A percentile compares a stretch with the other conserved stretches of the same genome.
These are phyloP conservation scores for Rubia yunnanensis DNA, from an alignment of 257 asterid genomes.

Conservation along the genomic window DNA sequence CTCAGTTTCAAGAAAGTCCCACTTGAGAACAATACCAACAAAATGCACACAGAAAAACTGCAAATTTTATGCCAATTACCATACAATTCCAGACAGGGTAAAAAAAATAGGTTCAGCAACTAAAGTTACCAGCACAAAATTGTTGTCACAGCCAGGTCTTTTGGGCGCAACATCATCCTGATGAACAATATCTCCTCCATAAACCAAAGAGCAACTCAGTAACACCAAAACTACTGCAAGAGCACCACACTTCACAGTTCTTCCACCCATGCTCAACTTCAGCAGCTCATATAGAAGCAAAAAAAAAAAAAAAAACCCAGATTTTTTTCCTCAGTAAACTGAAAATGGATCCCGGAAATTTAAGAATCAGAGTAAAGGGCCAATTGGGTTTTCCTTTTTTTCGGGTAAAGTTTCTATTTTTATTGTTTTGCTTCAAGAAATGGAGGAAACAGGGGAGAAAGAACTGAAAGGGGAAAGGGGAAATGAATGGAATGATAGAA, in stretches of 20 bases:
- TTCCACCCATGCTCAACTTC: slow-evolving; percentile 37
- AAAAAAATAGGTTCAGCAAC: slow-evolving; percentile 3
- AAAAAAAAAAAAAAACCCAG: neutral
- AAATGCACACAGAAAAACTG: neutral
- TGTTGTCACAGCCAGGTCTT: slow-evolving; percentile 77
- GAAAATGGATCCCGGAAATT: neutral
- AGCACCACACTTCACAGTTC: slow-evolving; percentile 28
- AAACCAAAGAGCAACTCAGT: slow-evolving; percentile 31
- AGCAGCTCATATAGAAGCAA: slow-evolving; percentile 19
- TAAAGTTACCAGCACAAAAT: slow-evolving; percentile 67
- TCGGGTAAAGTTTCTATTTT: neutral
- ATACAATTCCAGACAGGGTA: neutral
- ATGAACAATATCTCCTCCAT: slow-evolving; percentile 86
- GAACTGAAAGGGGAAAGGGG: slow-evolving; percentile 8
- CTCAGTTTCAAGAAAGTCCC: neutral
- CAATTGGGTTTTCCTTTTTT: slow-evolving; percentile 7
- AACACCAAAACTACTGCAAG: slow-evolving; percentile 26
- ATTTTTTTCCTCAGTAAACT: neutral
- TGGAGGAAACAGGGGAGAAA: slow-evolving; percentile 21
- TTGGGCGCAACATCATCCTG: slow-evolving; percentile 73
- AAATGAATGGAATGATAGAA: neutral
- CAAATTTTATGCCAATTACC: slow-evolving; percentile 1
- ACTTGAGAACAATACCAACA: neutral
- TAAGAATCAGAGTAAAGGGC: slow-evolving; percentile 28
- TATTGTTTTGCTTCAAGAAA: slow-evolving; percentile 1